A percentile compares a stretch with the other conserved stretches of the same genome.
These are phyloP conservation scores for Saccharomyces jurei DNA, from an alignment of 805 yeast genomes.

Conservation along the genomic window DNA sequence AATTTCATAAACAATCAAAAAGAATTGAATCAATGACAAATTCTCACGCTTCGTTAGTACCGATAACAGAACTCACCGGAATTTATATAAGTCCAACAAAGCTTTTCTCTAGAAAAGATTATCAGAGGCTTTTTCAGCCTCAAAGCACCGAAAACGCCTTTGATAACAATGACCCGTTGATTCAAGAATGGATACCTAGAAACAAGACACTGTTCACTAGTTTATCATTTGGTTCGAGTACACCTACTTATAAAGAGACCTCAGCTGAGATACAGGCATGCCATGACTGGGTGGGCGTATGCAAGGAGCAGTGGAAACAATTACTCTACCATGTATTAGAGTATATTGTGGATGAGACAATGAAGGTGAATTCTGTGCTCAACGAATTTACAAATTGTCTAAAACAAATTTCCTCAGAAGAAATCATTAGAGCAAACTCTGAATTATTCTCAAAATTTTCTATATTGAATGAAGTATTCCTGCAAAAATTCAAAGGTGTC, in stretches of 20 bases:
- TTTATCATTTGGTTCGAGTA: constrained; percentile 60
- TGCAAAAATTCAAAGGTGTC: not conserved
- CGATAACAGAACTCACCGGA: constrained; percentile 8
- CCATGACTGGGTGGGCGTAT: constrained; percentile 56
- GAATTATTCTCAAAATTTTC: constrained; percentile 63
- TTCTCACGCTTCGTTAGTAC: constrained; percentile 34
- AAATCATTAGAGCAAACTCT: constrained; percentile 57
- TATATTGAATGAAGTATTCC: not conserved
- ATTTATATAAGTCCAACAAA: constrained; percentile 12
- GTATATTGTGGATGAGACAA: constrained; percentile 60
- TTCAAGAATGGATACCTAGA: constrained; percentile 7
- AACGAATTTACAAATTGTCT: constrained; percentile 55
- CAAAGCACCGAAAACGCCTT: constrained; percentile 41
- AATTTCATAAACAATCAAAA: constrained; percentile 24
- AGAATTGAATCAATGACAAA: constrained; percentile 54
- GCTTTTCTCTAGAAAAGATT: constrained; percentile 29
- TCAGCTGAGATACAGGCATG: constrained; percentile 70
- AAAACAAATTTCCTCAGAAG: constrained; percentile 60
- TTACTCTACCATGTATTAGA: constrained; percentile 59
- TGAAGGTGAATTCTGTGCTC: constrained; percentile 58
- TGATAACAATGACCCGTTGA: constrained; percentile 37
- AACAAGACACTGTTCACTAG: constrained; percentile 30
- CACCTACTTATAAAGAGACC: constrained; percentile 59
- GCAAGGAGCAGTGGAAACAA: constrained; percentile 55
- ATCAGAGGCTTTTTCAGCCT: constrained; percentile 53